Evolutionary conservation across 495 filamentous ascomycete genomes (phyloP), one percentile per base, ranked within the genome.

Genomic region (Cladorrhinum samala): DNA sequence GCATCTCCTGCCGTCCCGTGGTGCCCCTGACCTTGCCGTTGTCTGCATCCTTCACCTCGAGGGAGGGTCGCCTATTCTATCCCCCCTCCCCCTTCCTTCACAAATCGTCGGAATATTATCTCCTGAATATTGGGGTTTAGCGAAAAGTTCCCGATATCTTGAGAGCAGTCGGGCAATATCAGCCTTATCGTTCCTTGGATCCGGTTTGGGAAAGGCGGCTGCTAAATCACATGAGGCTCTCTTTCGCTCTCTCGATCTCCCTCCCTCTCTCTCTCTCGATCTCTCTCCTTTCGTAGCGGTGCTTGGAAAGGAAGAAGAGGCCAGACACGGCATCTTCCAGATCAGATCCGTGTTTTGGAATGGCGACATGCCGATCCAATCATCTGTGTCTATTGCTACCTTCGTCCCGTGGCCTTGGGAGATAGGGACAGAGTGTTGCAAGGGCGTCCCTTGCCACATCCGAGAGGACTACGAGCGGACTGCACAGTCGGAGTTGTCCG

Each of bases 281-380:
- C 6, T 20, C 9, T 47, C 20, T 47, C 13, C 8, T 8, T 47
- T n/a, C n/a, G n/a, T n/a, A n/a, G n/a, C n/a, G n/a, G 23, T 47
- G 24, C 19, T 9, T 25, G 23, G 45, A 8, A 17, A 47, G 16
- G 7, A 5, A 33, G 23, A 47, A 16, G 9, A 23, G 43, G 47
- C 25, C 27, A 56, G 49, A 52, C 59, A 57, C 61, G 57, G 53
- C 56, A 55, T 52, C 57, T n/a, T 48, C 57, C 57, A 64, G 61
- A 62, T 55, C 57, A 55, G 48, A 62, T 62, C 57, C 61, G 64
- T 55, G 64, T 67, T 64, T 67, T 64, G 57, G 58, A 58, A 33
- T 64, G 36, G n/a, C 48, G 24, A 54, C 14, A 50, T 58, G 52
- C 61, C 58, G 51, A 50, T 33, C 64, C 59, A 58, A 57, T 64